Percentiles rank a stretch among this genome's conserved stretches.
phyloP scores from a whole-genome alignment of 768 basidiomycete species.

The Suillus placidus region DNA sequence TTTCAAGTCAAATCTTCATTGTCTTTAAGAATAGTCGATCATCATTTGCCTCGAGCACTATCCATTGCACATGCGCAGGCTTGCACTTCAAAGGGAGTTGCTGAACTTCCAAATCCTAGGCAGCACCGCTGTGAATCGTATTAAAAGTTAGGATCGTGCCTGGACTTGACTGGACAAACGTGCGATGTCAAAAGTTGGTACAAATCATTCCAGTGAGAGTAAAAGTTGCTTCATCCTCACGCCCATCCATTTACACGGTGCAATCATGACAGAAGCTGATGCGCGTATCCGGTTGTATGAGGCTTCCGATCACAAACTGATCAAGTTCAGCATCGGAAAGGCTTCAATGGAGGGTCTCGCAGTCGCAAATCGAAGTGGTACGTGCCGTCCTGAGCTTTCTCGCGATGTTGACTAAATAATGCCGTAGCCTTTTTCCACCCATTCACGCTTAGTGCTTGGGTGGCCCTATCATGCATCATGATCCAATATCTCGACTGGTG shows the following conservation, averaged over 20 bases:
- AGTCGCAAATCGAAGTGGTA: constrained; percentile 64
- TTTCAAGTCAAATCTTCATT: background rate
- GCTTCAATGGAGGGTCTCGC: constrained; percentile 69
- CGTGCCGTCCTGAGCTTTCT: constrained; percentile 17
- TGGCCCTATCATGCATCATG: constrained; percentile 58
- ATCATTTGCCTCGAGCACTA: background rate
- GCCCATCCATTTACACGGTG: background rate
- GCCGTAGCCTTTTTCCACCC: constrained; percentile 58
- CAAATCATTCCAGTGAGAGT: background rate
- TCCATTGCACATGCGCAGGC: background rate
- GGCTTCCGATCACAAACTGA: constrained; percentile 56
- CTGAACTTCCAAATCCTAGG: background rate
- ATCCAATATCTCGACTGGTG: constrained; percentile 67
- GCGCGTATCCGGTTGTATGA: constrained; percentile 58
- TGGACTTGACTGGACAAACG: constrained; percentile 9
- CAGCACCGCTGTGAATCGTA: background rate
- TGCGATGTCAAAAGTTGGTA: constrained; percentile 8
- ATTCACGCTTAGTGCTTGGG: constrained; percentile 61
- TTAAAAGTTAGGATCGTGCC: background rate
- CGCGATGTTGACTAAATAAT: background rate
- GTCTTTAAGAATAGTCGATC: background rate
- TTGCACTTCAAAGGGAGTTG: background rate
- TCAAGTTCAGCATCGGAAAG: constrained; percentile 67
- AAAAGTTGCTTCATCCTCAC: background rate
- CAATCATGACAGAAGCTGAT: constrained; percentile 42